Conservation (phyloP, 371 early-diverging fungal species). For the Blakeslea trispora region DNA sequence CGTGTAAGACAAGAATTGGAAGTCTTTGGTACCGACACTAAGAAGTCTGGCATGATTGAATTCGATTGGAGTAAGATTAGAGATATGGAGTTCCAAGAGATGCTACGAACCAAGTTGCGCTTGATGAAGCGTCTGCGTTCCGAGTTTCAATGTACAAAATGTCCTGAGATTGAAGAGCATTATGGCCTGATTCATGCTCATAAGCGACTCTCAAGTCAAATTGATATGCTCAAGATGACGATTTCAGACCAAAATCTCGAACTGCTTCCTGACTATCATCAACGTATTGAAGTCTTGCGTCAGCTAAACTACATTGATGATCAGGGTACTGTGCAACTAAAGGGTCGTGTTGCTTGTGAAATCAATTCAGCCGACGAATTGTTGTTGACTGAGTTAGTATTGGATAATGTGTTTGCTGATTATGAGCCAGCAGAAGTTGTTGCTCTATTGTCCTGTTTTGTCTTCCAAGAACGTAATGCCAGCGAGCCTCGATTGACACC, state of each 20-base stretch:
- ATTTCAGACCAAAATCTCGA: conserved; percentile 92
- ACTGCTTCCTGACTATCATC: conserved; percentile 90
- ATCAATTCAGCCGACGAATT: conserved; percentile 96
- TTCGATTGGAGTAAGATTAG: conserved; percentile 78
- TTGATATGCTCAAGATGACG: conserved; percentile 74
- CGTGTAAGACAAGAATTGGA: conserved; percentile 54
- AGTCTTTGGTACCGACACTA: conserved; percentile 53
- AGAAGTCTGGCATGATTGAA: conserved; percentile 49
- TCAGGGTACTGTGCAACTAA: conserved; percentile 86
- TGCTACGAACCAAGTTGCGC: conserved; percentile 52
- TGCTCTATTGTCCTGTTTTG: conserved; percentile 94
- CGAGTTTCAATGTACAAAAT: conserved; percentile 76
- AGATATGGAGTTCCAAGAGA: conserved; percentile 84
- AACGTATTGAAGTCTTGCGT: conserved; percentile 82
- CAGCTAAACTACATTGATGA: conserved; percentile 81
- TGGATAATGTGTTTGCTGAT: conserved; percentile 93
- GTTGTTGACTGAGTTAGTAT: conserved; percentile 95
- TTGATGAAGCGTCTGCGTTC: conserved; percentile 40
- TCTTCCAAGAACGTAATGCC: conserved; percentile 91
- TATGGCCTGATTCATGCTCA: conserved; percentile 73
- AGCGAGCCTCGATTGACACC: conserved; percentile 67
- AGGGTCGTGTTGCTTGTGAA: conserved; percentile 99
- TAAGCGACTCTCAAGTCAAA: conserved; percentile 63
- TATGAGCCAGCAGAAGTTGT: conserved; percentile 93
- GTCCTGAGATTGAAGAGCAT: conserved; percentile 81